Base-by-base conservation (phyloP, 1,284 basidiomycete genomes). In the Malassezia sympodialis region DNA sequence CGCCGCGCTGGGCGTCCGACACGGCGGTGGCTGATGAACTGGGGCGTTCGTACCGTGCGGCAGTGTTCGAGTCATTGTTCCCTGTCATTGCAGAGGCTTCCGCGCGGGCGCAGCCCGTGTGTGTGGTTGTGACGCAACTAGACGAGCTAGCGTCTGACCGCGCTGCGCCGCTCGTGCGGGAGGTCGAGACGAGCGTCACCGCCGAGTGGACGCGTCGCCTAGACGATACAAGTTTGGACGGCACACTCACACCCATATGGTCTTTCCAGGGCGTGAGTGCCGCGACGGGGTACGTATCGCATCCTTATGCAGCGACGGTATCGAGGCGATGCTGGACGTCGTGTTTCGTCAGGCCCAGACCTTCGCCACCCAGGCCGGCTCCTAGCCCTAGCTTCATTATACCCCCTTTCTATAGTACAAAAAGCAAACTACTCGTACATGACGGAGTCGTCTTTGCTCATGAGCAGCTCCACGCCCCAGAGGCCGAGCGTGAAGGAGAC, bases 401-500 rank as follows among this genome's bases (percentile, higher is more conserved):
- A 47, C 44, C 51, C 44, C 30, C 10, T 24, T 37, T 31, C 47
- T 55, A 55, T 49, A 45, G 31, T 43, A 55, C 47, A 49, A 35
- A 39, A 35, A 15, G n/a, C 14, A 15, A 40, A 11, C 32, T 52
- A 57, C 30, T 57, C 55, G 37, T 51, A 57, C 39, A 57, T 26
- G 4, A 45, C 31, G 27, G 49, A 56, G 21, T 60, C 65, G 23
- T 62, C 67, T 39, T 62, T 67, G 24, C 66, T 58, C 12, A 72
- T 56, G 2, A 69, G 59, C 24, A 72, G 62, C 42, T 72, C 69
- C n/a, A 72, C 41, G 15, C 65, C 61, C 69, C 69, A 72, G 30
- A 72, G 35, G 19, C 60, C 46, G 14, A 73, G 55, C 5, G 70
- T 69, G 28, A 70, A 57, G 17, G 62, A 67, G 4, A 73, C 69